Conservation (phyloP, 2,329 filamentous ascomycete genomes). For the Cercospora citrullina region DNA sequence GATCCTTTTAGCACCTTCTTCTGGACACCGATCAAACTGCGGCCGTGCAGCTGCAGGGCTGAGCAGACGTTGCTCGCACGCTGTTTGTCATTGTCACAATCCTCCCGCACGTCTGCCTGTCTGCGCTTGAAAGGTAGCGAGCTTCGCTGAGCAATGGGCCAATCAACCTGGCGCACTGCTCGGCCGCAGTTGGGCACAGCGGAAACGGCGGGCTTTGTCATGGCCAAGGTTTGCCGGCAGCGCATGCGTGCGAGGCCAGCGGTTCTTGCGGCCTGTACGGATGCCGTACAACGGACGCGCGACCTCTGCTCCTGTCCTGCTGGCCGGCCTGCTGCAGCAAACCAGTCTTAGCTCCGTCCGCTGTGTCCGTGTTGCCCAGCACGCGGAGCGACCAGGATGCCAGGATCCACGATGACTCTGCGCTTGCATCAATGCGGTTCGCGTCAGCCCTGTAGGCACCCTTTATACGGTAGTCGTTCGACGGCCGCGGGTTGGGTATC, state of each 20-base stretch:
- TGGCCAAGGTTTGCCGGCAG: not conserved
- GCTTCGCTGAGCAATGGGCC: not conserved
- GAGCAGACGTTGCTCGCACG: not conserved
- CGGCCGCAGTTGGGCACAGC: not conserved
- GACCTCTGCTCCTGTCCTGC: not conserved
- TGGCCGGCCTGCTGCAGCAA: not conserved
- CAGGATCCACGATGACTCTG: constrained; percentile 3
- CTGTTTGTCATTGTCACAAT: constrained; percentile 3
- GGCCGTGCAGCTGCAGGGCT: not conserved
- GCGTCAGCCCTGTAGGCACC: constrained; percentile 10
- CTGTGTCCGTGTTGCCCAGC: not conserved
- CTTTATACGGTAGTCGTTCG: not conserved
- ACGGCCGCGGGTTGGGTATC: not conserved
- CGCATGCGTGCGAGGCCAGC: not conserved
- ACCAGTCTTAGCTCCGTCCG: not conserved
- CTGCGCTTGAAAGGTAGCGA: not conserved
- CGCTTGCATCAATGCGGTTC: constrained; percentile 7
- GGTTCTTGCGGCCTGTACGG: not conserved
- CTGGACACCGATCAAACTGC: not conserved
- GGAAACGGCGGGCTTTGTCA: not conserved
- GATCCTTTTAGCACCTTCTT: not conserved
- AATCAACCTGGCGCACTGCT: not conserved
- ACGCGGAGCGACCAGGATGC: not conserved
- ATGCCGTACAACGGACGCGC: not conserved
- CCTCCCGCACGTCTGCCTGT: not conserved